Evolutionary conservation across 2,329 filamentous ascomycete species (phyloP), one percentile per base, ranked within the genome.

Genomic region (Juglanconis oblonga): DNA sequence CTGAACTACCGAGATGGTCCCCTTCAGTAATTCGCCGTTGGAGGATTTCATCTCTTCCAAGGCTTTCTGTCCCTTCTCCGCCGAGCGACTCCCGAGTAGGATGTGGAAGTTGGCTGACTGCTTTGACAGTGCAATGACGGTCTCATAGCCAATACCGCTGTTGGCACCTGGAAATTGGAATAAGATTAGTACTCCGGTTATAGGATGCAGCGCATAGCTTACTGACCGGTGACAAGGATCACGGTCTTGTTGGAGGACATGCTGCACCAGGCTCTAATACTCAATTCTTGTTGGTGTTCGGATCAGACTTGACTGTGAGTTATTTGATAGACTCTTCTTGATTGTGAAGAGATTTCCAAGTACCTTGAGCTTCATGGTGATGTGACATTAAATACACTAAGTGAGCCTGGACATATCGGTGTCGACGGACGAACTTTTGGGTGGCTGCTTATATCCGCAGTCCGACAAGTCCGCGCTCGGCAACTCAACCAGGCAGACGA

Each of bases 121-220:
- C 33, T 48, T 24, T 7, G 57, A 40, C 17, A 59, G 44, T 9
- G 51, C 50, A 7, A 35, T 14, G 6, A 59, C 73, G 6, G 78
- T 71, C 58, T 77, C 77, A 59, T 75, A 74, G 36, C 80, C 79
- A 38, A 82, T 78, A 57, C 80, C 79, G 56, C 73, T 74, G 64
- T 78, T 82, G 38, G 73, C 77, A 60, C 73, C 74, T 74, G 8
- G 3, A 6, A 32, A 9, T 13, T 8, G 7, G 24, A 11, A 14
- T 54, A 11, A 17, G n/a, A 14, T 6, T 13, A 13, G 42, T 7
- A 24, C 24, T 24, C 24, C 11, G 42, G 8, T 38, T 38, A 3
- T 38, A 38, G 7, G 36, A 38, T 38, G 66, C 66, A 59, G n/a
- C 5, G 10, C 8, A 13, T 44, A 13, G n/a, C 8, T 6, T 10